Conservation (phyloP, 2,329 filamentous ascomycete genomes). For the Penicillium sp. region DNA sequence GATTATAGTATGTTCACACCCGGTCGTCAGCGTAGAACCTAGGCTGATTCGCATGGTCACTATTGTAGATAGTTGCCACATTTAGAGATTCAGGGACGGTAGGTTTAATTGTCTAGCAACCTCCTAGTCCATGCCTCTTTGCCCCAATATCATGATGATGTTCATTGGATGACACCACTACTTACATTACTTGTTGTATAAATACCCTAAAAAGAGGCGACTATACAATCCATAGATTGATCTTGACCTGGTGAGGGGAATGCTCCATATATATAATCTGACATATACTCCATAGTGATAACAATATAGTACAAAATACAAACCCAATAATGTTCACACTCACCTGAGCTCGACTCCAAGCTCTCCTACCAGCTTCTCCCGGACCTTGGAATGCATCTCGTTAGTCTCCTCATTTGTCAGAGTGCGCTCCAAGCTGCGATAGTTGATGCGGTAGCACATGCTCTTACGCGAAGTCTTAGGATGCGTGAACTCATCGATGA, state of each 20-base stretch:
- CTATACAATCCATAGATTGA: background rate
- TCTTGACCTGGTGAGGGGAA: background rate
- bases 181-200: background rate
- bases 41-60: too few relatives aligned
- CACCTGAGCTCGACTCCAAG: conserved; percentile 78
- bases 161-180: background rate
- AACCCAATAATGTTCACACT: conserved; percentile 10
- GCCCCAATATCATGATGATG: too few relatives aligned
- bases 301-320: conserved; percentile 18
- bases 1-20: too few relatives aligned
- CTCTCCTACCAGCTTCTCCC: conserved; percentile 62
- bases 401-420: conserved; percentile 82
- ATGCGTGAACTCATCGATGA: conserved; percentile 85
- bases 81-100: too few relatives aligned
- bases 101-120: too few relatives aligned
- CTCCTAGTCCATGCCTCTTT: too few relatives aligned
- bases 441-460: conserved; percentile 89
- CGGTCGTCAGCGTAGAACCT: too few relatives aligned
- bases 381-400: conserved; percentile 68
- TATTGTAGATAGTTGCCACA: too few relatives aligned
- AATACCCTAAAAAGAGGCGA: too few relatives aligned
- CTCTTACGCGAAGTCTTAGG: conserved; percentile 80
- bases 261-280: conserved; percentile 12
- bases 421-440: conserved; percentile 87
- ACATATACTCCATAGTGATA: conserved; percentile 12